A percentile compares a stretch with the other conserved stretches of the same genome.
Conservation (phyloP, 225 moss, liverwort and hornwort species). For the Rhytidiadelphus loreus region DNA sequence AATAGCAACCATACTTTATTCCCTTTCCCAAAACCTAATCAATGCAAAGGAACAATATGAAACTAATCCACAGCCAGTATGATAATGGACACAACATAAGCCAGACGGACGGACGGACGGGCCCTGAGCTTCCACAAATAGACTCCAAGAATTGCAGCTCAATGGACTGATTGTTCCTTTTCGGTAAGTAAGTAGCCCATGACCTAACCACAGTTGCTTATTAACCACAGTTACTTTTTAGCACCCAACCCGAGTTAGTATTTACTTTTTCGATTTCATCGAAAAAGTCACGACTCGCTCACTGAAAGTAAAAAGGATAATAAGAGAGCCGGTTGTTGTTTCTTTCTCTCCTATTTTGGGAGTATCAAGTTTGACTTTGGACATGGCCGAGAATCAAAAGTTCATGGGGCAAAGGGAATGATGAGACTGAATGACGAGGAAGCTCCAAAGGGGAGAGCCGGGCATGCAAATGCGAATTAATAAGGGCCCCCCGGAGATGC, state of each 20-base stretch:
- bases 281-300: background rate
- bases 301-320: background rate
- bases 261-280: background rate
- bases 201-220: background rate
- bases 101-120: background rate
- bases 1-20: background rate
- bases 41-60: background rate
- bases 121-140: background rate
- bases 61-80: background rate
- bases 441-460: background rate
- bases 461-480: background rate
- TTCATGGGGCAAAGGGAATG: background rate
- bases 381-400: background rate
- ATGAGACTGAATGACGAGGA: background rate
- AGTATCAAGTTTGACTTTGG: constrained; percentile 3
- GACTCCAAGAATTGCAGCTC: background rate
- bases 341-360: background rate
- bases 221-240: background rate
- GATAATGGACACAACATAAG: background rate
- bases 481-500: background rate
- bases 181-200: background rate
- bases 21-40: background rate
- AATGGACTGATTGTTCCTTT: background rate
- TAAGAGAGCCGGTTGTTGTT: too few relatives aligned
- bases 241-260: too few relatives aligned